Evolutionary conservation across 306 rosid species (phyloP).

Genomic region (Sesbania bispinosa): DNA sequence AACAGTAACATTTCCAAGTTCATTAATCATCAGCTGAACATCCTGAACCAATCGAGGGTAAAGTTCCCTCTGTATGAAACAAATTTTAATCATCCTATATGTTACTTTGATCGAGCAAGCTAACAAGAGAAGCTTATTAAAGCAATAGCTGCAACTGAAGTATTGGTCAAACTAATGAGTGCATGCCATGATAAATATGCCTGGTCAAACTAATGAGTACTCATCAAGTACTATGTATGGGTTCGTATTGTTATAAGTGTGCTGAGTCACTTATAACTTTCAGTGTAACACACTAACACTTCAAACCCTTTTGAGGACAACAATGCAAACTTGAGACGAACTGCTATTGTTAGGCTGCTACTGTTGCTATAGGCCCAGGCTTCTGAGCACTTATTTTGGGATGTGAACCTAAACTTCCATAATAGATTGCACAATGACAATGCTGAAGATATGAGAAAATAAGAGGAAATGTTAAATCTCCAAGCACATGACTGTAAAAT

Average conservation of each 20-base stretch:
- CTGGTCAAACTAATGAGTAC: constrained; percentile 7
- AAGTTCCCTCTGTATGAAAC: constrained; percentile 70
- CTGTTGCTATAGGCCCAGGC: not conserved
- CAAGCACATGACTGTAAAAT: not conserved
- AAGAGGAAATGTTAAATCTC: not conserved
- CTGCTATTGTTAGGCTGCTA: not conserved
- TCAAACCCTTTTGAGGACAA: constrained; percentile 10
- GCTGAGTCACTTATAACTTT: not conserved
- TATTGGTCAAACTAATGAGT: not conserved
- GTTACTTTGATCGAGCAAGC: constrained; percentile 21
- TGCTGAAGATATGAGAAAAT: constrained; percentile 8
- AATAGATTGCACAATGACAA: not conserved
- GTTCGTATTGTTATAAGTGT: too few relatives aligned
- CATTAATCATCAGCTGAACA: constrained; percentile 90
- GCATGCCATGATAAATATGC: constrained; percentile 2
- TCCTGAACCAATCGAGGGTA: constrained; percentile 87
- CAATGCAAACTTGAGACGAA: not conserved
- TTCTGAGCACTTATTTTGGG: not conserved
- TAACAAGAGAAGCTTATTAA: constrained; percentile 1
- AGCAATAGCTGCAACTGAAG: not conserved
- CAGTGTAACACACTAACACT: not conserved
- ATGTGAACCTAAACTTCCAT: not conserved
- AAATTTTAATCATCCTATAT: constrained; percentile 25
- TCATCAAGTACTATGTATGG: too few relatives aligned
- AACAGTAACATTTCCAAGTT: constrained; percentile 94